Evolutionary conservation across 2,329 filamentous ascomycete genomes (phyloP).

Genomic region (Ophiocordyceps camponoti-leonardi): DNA sequence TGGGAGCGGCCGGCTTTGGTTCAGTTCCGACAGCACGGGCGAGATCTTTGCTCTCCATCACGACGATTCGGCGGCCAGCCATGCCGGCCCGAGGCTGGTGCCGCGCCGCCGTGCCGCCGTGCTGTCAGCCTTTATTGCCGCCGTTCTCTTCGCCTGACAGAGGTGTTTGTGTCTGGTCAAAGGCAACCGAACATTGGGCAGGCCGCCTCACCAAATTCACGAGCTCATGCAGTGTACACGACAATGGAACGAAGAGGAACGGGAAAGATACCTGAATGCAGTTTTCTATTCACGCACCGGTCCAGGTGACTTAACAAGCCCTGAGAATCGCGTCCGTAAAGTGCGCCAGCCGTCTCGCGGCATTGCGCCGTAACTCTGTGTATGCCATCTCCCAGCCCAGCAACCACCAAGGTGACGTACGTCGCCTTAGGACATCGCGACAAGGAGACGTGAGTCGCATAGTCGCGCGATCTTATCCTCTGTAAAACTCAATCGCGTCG

Average conservation of each 20-base stretch:
- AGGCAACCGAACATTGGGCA: no score
- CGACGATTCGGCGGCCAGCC: constrained; percentile 2
- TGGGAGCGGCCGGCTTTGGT: constrained; percentile 35
- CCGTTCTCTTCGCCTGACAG: not conserved
- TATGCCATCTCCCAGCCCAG: not conserved
- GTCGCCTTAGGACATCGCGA: no score
- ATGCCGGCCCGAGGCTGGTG: not conserved
- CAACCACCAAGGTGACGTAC: no score
- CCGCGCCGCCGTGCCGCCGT: not conserved
- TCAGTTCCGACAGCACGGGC: constrained; percentile 45
- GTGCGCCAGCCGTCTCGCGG: no score
- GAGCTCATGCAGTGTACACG: no score
- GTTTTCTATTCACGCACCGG: not conserved
- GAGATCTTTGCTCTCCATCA: constrained; percentile 43
- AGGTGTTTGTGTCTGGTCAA: not conserved
- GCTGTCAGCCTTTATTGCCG: not conserved
- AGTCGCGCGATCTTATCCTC: not conserved
- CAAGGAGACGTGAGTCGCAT: no score
- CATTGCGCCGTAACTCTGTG: no score
- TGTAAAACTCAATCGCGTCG: not conserved
- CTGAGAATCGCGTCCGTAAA: no score
- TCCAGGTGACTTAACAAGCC: not conserved
- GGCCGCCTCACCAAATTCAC: no score
- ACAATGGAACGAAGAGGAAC: no score
- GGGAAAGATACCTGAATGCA: not conserved